These are phyloP conservation scores for Solanum acaule DNA, from an alignment of 257 asterid genomes.

Conservation along the genomic window DNA sequence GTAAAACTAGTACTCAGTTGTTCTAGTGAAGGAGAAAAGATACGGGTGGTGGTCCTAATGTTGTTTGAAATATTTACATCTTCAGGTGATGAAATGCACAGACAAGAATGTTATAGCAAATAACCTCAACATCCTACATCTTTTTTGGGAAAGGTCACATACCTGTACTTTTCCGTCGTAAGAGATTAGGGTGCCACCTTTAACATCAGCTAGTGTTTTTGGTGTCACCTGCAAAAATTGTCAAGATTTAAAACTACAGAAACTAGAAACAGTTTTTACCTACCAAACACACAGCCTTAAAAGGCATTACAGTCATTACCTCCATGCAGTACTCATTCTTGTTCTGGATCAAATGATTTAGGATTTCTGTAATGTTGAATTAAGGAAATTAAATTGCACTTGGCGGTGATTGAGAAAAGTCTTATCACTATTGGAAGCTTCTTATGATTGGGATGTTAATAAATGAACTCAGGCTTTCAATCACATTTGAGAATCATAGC, in stretches of 20 bases:
- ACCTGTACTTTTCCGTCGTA: slow-evolving; percentile 98
- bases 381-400: slow-evolving; percentile 30
- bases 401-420: not conserved
- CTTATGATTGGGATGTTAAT: not conserved
- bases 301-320: slow-evolving; percentile 28
- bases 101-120: not conserved
- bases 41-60: not conserved
- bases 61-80: not conserved
- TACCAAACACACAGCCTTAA: not conserved
- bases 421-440: not conserved
- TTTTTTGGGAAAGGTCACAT: not conserved
- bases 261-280: not conserved
- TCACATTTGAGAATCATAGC: not conserved
- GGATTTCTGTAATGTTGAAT: slow-evolving; percentile 56
- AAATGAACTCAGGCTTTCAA: not conserved
- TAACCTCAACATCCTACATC: not conserved
- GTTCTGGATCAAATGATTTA: slow-evolving; percentile 72
- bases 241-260: not conserved
- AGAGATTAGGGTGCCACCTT: slow-evolving; percentile 96
- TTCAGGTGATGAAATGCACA: not conserved
- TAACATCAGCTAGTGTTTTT: slow-evolving; percentile 93
- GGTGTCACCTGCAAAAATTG: slow-evolving; percentile 78
- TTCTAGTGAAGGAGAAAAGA: not conserved
- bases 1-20: not conserved
- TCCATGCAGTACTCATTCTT: slow-evolving; percentile 99